Evolutionary conservation across 805 yeast genomes (phyloP).

Genomic region (Clavispora santaluciae): DNA sequence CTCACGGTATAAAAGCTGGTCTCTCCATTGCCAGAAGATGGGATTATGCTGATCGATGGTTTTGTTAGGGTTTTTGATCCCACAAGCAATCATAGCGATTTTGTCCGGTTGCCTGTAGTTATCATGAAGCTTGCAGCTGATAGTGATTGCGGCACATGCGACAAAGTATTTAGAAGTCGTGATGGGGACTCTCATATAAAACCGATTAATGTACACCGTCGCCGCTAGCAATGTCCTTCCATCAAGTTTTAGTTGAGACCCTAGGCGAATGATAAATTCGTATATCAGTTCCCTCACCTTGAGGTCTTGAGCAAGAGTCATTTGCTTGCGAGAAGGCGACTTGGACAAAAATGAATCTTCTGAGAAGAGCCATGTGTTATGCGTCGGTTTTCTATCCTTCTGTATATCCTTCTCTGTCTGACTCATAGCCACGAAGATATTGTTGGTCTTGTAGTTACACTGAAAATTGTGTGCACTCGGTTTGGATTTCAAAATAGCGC

Average conservation of each 20-base stretch:
- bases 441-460: background rate
- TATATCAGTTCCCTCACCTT: constrained; percentile 33
- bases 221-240: constrained; percentile 41
- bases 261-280: constrained; percentile 34
- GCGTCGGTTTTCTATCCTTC: background rate
- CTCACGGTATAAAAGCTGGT: constrained; percentile 39
- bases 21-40: constrained; percentile 42
- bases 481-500: background rate
- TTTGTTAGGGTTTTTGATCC: constrained; percentile 28
- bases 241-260: constrained; percentile 33
- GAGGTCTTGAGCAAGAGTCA: constrained; percentile 35
- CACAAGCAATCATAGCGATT: constrained; percentile 36
- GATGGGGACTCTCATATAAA: constrained; percentile 38
- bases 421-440: background rate
- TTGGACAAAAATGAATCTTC: constrained; percentile 28
- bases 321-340: constrained; percentile 31
- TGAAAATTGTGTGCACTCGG: background rate
- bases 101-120: constrained; percentile 41
- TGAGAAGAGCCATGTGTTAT: constrained; percentile 35
- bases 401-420: background rate
- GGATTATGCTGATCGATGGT: constrained; percentile 36
- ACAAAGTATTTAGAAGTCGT: constrained; percentile 41
- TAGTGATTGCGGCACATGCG: constrained; percentile 40
- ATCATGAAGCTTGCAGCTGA: constrained; percentile 40
- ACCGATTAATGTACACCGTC: constrained; percentile 34